A percentile compares a stretch with the other conserved stretches of the same genome.
Conservation (phyloP, 2,329 filamentous ascomycete genomes). For the Thielaviopsis ethacetica region DNA sequence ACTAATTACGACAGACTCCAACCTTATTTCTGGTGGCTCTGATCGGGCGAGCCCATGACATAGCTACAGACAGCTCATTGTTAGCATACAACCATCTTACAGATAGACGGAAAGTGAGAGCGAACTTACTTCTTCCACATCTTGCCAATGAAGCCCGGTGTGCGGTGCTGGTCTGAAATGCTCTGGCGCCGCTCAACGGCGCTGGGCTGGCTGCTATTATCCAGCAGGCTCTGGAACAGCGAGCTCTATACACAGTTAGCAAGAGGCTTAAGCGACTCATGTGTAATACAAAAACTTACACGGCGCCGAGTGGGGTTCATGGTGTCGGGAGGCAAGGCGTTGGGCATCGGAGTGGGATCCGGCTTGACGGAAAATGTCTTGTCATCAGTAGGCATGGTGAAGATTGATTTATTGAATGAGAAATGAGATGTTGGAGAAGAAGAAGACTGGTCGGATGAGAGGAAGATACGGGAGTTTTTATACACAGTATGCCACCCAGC, state of each 20-base stretch:
- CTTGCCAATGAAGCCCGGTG: conserved; percentile 32
- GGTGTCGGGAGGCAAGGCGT: neutral
- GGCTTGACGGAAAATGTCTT: neutral
- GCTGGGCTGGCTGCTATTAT: conserved; percentile 31
- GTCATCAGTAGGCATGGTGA: neutral
- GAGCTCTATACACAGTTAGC: conserved; percentile 4
- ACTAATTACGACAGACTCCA: neutral
- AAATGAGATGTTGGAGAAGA: neutral
- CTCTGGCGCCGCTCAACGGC: conserved; percentile 35
- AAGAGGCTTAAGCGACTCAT: no score
- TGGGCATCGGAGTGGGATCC: neutral
- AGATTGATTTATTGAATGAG: neutral
- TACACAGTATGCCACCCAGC: neutral
- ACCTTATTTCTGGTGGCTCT: neutral
- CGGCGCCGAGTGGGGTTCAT: neutral
- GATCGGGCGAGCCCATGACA: neutral
- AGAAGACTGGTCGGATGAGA: neutral
- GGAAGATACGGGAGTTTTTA: neutral
- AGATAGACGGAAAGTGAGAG: no score
- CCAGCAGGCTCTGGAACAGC: conserved; percentile 32
- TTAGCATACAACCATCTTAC: neutral
- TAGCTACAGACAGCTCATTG: conserved; percentile 10
- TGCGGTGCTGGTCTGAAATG: conserved; percentile 34
- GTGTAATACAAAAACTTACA: neutral
- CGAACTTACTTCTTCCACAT: conserved; percentile 39